Conservation (phyloP, 352 stramenopile species). For the Phytophthora pini region DNA sequence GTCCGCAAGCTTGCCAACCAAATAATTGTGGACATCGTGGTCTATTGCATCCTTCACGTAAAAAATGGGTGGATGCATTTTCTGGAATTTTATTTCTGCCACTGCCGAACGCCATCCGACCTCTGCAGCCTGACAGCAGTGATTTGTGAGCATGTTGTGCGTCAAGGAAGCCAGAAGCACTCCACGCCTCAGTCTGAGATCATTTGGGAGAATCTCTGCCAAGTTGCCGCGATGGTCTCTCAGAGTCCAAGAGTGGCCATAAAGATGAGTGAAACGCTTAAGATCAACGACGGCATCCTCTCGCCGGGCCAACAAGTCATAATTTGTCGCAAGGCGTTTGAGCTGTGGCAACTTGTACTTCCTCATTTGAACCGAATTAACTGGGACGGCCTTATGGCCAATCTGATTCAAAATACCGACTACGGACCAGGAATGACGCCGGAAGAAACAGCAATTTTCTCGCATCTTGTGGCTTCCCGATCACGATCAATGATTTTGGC, state of each 20-base stretch:
- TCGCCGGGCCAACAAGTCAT: slow-evolving; percentile 46
- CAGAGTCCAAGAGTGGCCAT: slow-evolving; percentile 40
- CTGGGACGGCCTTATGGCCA: slow-evolving; percentile 58
- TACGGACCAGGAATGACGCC: slow-evolving; percentile 47
- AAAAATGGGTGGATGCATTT: slow-evolving; percentile 86
- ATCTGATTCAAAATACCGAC: slow-evolving; percentile 56
- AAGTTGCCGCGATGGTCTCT: slow-evolving; percentile 71
- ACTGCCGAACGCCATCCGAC: slow-evolving; percentile 48
- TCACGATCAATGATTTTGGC: slow-evolving; percentile 48
- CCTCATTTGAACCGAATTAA: slow-evolving; percentile 64
- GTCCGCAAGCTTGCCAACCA: slow-evolving; percentile 60
- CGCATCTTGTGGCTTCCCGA: slow-evolving; percentile 48
- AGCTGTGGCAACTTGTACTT: slow-evolving; percentile 67
- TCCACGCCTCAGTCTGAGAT: slow-evolving; percentile 40
- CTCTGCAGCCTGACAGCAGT: slow-evolving; percentile 48
- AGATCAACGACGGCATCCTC: slow-evolving; percentile 36
- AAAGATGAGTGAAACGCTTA: slow-evolving; percentile 22
- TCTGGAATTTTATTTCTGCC: slow-evolving; percentile 79
- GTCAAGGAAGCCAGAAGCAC: slow-evolving; percentile 30
- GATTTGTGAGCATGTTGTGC: slow-evolving; percentile 54
- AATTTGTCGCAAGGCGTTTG: slow-evolving; percentile 57
- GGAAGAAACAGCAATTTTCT: slow-evolving; percentile 75
- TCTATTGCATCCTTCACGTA: slow-evolving; percentile 76
- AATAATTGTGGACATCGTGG: slow-evolving; percentile 69
- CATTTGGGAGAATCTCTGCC: slow-evolving; percentile 81